Conservation (phyloP, 768 basidiomycete genomes). For the Sarcomyxa edulis region DNA sequence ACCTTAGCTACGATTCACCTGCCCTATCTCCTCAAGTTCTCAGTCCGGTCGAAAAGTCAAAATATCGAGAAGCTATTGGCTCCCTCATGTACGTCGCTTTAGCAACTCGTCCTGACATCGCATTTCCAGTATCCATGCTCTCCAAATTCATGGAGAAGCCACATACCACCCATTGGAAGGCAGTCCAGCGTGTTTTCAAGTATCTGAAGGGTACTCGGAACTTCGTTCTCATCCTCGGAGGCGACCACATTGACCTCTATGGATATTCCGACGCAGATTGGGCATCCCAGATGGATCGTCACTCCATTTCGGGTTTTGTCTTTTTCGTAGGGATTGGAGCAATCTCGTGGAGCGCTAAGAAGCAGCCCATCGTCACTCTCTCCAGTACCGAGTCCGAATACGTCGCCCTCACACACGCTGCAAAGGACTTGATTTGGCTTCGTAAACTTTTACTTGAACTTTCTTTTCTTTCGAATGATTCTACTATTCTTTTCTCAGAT, state of each 20-base stretch:
- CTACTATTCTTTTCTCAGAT: conserved; percentile 13
- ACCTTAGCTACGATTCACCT: too few species aligned
- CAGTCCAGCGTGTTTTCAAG: conserved; percentile 28
- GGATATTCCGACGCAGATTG: conserved; percentile 12
- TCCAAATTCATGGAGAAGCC: conserved; percentile 27
- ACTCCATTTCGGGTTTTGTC: conserved; percentile 27
- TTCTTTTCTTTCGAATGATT: conserved; percentile 7
- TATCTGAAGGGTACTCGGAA: conserved; percentile 27
- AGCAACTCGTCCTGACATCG: conserved; percentile 29
- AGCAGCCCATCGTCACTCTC: conserved; percentile 22
- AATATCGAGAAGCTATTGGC: conserved; percentile 23
- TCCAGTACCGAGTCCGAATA: conserved; percentile 17
- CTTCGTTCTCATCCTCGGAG: conserved; percentile 12
- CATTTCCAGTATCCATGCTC: conserved; percentile 22
- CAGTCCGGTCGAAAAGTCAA: conserved; percentile 17
- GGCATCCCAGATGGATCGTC: conserved; percentile 13
- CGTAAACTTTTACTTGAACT: conserved; percentile 18
- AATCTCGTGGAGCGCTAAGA: conserved; percentile 27
- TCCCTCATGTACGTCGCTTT: conserved; percentile 26
- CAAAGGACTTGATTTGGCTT: conserved; percentile 24
- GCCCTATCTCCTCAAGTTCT: conserved; percentile 8
- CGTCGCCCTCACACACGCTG: conserved; percentile 17
- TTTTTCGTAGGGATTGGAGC: conserved; percentile 23
- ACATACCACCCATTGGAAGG: conserved; percentile 28
- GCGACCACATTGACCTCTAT: conserved; percentile 9